Conservation (phyloP, 2,329 filamentous ascomycete genomes). For the Colletotrichum horii region DNA sequence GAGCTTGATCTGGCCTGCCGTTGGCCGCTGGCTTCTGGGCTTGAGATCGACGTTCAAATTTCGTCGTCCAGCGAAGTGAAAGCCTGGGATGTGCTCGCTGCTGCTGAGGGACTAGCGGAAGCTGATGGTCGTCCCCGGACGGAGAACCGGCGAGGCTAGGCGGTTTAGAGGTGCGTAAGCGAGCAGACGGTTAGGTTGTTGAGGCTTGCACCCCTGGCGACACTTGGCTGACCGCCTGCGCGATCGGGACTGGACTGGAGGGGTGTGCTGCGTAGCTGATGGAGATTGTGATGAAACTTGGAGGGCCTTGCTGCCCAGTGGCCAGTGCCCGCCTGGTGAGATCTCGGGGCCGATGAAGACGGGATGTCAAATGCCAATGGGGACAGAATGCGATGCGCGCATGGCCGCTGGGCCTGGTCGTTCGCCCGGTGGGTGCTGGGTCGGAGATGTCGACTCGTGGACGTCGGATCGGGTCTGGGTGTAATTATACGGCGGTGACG, state of each 20-base stretch:
- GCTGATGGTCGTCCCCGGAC: slow-evolving; percentile 15
- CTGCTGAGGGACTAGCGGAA: slow-evolving; percentile 1
- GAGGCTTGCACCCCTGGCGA: slow-evolving; percentile 17
- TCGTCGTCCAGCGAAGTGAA: slow-evolving; percentile 1
- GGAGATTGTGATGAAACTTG: neutral
- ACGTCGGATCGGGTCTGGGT: slow-evolving; percentile 8
- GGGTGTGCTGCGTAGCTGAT: neutral
- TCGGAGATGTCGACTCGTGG: neutral
- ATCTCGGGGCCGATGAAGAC: slow-evolving; percentile 7
- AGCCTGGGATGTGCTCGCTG: neutral
- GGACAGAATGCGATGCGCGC: neutral
- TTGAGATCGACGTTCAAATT: neutral
- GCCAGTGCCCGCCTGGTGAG: neutral
- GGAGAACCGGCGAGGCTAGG: slow-evolving; percentile 19
- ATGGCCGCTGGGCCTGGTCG: neutral
- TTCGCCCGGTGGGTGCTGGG: neutral
- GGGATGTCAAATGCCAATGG: slow-evolving; percentile 6
- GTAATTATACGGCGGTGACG: slow-evolving; percentile 5
- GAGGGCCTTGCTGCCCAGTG: neutral
- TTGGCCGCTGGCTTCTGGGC: neutral
- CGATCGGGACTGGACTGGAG: neutral
- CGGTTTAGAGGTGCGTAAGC: slow-evolving; percentile 20
- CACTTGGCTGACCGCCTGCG: slow-evolving; percentile 13
- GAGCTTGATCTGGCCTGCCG: neutral
- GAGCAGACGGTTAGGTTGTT: slow-evolving; percentile 20